Percentiles rank a stretch among this genome's conserved stretches.
phyloP scores from a whole-genome alignment of 1,284 basidiomycete genomes.

The Rhodotorula glutinis region DNA sequence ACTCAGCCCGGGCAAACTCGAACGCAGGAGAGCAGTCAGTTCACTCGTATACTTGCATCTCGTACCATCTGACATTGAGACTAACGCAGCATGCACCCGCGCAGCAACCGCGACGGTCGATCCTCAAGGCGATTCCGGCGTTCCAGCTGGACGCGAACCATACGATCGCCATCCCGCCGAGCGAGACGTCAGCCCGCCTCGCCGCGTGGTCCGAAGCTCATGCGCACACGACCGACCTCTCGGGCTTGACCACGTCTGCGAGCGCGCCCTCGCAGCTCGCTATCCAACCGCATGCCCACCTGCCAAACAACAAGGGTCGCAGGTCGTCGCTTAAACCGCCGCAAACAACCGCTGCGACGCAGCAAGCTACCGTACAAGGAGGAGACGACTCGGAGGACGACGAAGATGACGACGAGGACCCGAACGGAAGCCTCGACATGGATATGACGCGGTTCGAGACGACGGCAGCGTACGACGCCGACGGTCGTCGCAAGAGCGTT shows the following conservation, averaged over 20 bases:
- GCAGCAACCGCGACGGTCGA: constrained; percentile 34
- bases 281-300: neutral
- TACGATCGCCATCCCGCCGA: constrained; percentile 14
- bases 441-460: constrained; percentile 29
- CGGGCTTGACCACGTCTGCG: constrained; percentile 9
- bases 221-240: constrained; percentile 35
- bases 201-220: neutral
- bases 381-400: constrained; percentile 4
- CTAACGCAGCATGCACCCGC: neutral
- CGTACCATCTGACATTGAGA: too few relatives aligned
- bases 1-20: constrained; percentile 27
- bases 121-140: constrained; percentile 23
- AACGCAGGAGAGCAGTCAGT: constrained; percentile 26
- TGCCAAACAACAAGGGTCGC: constrained; percentile 1
- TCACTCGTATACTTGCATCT: neutral
- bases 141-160: constrained; percentile 15
- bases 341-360: neutral
- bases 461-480: constrained; percentile 14
- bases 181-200: neutral
- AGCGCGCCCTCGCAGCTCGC: neutral
- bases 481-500: constrained; percentile 26
- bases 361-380: neutral
- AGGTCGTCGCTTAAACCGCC: constrained; percentile 14
- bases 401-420: constrained; percentile 27
- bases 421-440: constrained; percentile 36